Conservation (phyloP, 2,329 filamentous ascomycete species). For the Lasiodiplodia sp. region DNA sequence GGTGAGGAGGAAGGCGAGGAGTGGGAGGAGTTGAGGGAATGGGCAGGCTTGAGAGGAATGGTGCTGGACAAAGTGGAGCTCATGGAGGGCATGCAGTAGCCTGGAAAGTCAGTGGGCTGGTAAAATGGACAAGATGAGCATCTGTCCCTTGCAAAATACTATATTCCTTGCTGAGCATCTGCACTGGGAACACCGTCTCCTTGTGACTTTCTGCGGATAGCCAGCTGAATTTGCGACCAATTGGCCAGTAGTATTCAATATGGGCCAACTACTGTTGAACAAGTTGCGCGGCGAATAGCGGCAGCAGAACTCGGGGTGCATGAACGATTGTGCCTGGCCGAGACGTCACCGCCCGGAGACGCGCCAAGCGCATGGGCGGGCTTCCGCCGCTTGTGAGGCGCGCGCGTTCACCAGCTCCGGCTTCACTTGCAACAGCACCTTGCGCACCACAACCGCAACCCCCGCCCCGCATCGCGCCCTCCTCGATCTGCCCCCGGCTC, state of each 20-base stretch:
- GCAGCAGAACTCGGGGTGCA: neutral
- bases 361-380: conserved; percentile 20
- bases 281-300: neutral
- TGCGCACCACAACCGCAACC: conserved; percentile 2
- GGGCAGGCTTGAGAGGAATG: conserved; percentile 84
- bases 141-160: neutral
- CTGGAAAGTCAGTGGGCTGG: neutral
- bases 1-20: conserved; percentile 92
- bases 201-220: neutral
- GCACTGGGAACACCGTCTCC: neutral
- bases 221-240: neutral
- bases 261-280: neutral
- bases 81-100: conserved; percentile 88
- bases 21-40: conserved; percentile 86
- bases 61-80: conserved; percentile 86
- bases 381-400: conserved; percentile 21
- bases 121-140: neutral
- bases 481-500: conserved; percentile 5
- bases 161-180: neutral
- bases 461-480: conserved; percentile 12
- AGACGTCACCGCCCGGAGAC: conserved; percentile 25
- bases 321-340: conserved; percentile 14
- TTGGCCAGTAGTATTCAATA: neutral
- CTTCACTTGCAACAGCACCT: conserved; percentile 25
- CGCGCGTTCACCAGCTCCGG: conserved; percentile 26